phyloP scores from a whole-genome alignment of 2,329 filamentous ascomycete genomes.

The Ceratocystis albifundus region DNA sequence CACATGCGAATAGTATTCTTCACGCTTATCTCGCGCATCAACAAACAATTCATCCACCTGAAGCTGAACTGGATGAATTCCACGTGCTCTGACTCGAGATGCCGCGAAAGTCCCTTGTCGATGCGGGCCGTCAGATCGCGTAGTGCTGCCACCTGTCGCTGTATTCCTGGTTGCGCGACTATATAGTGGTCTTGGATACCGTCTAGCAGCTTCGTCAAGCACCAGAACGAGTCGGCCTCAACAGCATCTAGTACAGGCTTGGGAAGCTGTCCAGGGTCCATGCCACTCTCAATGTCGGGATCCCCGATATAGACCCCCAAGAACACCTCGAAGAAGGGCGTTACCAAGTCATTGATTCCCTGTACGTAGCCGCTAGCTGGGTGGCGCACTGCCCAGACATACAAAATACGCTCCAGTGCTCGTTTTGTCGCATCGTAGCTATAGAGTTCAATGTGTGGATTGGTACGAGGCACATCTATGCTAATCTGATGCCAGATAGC shows the following conservation, averaged over 20 bases:
- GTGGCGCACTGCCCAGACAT: conserved; percentile 95
- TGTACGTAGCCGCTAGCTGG: conserved; percentile 96
- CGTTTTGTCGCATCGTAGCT: conserved; percentile 91
- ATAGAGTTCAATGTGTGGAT: conserved; percentile 90
- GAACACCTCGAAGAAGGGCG: conserved; percentile 97
- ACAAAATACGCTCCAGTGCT: conserved; percentile 86
- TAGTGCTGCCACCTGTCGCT: conserved; percentile 79
- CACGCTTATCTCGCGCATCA: conserved; percentile 96
- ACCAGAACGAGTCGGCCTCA: conserved; percentile 97
- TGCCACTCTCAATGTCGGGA: conserved; percentile 77
- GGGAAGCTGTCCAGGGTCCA: conserved; percentile 92
- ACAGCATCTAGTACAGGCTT: conserved; percentile 87
- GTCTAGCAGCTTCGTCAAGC: conserved; percentile 91
- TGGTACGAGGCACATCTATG: conserved; percentile 92
- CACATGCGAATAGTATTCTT: conserved; percentile 97
- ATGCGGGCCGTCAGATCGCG: conserved; percentile 86
- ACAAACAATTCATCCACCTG: conserved; percentile 97
- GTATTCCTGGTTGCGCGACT: conserved; percentile 91
- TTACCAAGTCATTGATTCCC: conserved; percentile 95
- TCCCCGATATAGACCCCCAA: conserved; percentile 92
- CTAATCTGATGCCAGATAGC: conserved; percentile 99
- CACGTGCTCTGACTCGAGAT: conserved; percentile 80
- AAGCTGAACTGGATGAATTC: conserved; percentile 99
- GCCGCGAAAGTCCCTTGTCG: conserved; percentile 69
- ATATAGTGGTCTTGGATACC: conserved; percentile 99